Base-by-base conservation (phyloP, 78 protist genomes). In the Planoprotostelium fungivorum region DNA sequence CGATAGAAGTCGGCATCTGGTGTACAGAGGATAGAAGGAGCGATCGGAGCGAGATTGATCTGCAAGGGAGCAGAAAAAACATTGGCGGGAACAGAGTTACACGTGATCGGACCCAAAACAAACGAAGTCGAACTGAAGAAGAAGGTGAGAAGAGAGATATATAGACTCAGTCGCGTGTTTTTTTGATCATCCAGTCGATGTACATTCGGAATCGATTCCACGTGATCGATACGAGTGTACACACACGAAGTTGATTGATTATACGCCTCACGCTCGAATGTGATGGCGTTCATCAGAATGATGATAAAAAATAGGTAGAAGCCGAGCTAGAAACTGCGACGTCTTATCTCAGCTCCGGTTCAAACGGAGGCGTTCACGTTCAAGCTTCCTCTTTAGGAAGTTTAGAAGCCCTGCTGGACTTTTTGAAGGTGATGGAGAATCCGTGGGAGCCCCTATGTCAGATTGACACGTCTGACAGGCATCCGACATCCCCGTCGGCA, bases 331-430 rank as follows among this genome's bases (percentile, higher is more conserved):
- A 51, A 25, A 16, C 5, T 51, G 73, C 73, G 31, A 25, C 73
- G 16, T 5, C 73, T 16, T 16, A 51, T 16, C 31, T 51, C 5
- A 5, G 5, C 73, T 51, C 73, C 16, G 16, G 16, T 51, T 16
- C n/a, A n/a, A n/a, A 51, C 73, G 63, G 86, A 29, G 95, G 96
- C 86, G 99, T 98, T 34, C 87, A 88, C 51, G 98, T 97, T 25
- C 96, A 97, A 94, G 98, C 99, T 0, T 97, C 99, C 0, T 98
- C 99, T 9, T 95, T 99, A 16, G 99, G 99, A 37, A 92, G 99
- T 9, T 96, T 99, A 36, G 99, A 99, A 90, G 97, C 99, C 16
- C 96, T 98, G 37, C 86, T 95, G 37, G 92, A 85, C 38, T 96
- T 96, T 94, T 90, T 98, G 35, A 92, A 91, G 39, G 87, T 86